Evolutionary conservation across 129 eudicot species (phyloP), one percentile per base, ranked within the genome.

Genomic region (Tanacetum coccineum): DNA sequence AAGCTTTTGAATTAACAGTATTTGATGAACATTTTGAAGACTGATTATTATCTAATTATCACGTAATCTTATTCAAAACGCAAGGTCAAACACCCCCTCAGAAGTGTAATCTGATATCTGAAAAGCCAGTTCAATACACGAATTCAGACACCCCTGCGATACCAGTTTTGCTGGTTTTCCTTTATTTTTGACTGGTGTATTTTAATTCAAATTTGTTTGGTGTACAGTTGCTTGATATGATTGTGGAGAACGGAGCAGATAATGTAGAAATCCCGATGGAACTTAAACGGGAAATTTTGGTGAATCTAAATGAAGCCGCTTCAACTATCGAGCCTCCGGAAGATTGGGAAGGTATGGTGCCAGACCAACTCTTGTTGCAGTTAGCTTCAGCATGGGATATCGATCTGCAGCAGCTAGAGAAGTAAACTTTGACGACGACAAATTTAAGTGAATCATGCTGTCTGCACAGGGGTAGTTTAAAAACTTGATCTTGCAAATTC

Each of bases 281-380:
- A 47, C 71, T 89, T 46, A 89, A 84, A 66, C 75, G 83, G 78
- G 99, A 86, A 53, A 76, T 94, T 45, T 59, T 94, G 84, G 49
- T 86, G 80, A 94, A 89, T 74, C 62, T 94, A 70, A 81, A 78
- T 40, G 95, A 89, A 56, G 90, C 97, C 3, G 77, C 84, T 40
- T 89, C 97, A 30, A 62, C 85, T 6, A 49, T 80, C 1, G 97
- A 94, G 14, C 82, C 84, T 4, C 93, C 99, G 3, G 93, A 89
- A 64, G 97, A 89, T 70, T 94, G 99, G 99, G 97, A 94, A 82
- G 97, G 99, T 40, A 83, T 81, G 54, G 66, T 84, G 70, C 97
- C 99, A 39, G 93, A 94, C 53, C 99, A 94, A 64, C 88, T 94
- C 8, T 45, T 94, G 76, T 48, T 89, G 77, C 99, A 94, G 73